Base-by-base conservation (phyloP, 1,284 basidiomycete species). In the Trichosporon inkin region DNA sequence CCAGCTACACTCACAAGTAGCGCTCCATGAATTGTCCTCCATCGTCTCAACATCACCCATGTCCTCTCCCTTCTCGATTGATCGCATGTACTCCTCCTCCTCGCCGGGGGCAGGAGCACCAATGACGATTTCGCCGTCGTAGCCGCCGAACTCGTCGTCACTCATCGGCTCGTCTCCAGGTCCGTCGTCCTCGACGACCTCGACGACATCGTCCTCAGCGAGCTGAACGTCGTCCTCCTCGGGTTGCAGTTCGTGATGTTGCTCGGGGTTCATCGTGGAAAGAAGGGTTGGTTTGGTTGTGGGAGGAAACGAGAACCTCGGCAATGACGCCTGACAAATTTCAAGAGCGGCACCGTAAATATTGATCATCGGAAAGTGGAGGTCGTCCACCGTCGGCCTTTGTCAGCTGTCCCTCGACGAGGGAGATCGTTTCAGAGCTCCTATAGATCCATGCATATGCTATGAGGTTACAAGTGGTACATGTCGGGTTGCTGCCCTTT, bases 171-270 rank as follows among this genome's bases (percentile, higher is more conserved):
- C 69, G 36, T 80, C 77, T 67, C 89, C 86, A 3, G 81, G 88
- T 52, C 88, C 87, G 60, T 88, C 87, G 19, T 75, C 80, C 71
- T 89, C 75, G 36, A 67, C 65, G 2, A 76, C 65, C 62, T 78
- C 75, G 32, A 75, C 69, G 14, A 77, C 68, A 55, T 77, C 75
- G 34, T 80, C 75, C 10, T 75, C 76, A 32, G 70, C 63, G 37
- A 77, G 66, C 56, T 77, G 64, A 17, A 68, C 62, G 36, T 71
- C 73, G 34, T 77, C 72, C 22, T 73, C 73, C 10, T 68, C 67
- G 10, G 35, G 51, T 69, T 67, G 34, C 19, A 17, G 51, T 19
- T 53, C 35, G 51, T 36, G 34, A 22, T 53, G 35, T 10, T 53
- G 17, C 36, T 53, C 34, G 34, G 35, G 35, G 19, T 53, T 35